These are phyloP conservation scores for Alnus glutinosa DNA, from an alignment of 306 rosid genomes.

Conservation along the genomic window DNA sequence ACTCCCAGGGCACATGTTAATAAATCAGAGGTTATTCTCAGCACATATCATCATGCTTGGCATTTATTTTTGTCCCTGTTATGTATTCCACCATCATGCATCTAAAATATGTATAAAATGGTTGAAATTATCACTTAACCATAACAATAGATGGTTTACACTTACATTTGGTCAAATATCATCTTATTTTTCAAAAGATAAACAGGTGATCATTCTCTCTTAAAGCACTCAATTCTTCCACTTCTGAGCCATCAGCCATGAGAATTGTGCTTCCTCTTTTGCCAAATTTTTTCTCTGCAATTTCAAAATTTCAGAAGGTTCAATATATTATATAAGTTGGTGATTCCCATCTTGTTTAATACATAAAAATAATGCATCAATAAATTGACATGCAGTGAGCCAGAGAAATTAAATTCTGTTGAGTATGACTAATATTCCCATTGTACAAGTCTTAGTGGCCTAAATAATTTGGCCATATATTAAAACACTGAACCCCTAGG, in stretches of 20 bases:
- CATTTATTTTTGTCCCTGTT: not conserved
- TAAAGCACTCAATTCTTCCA: conserved; percentile 63
- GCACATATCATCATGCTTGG: not conserved
- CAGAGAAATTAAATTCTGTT: not conserved
- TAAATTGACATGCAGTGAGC: not conserved
- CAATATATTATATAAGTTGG: not conserved
- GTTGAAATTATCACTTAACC: conserved; percentile 2
- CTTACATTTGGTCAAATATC: conserved; percentile 6
- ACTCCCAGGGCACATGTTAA: not conserved
- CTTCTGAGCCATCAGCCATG: conserved; percentile 73
- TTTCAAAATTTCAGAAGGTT: conserved; percentile 20
- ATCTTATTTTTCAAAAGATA: conserved; percentile 45
- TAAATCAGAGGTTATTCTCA: conserved; percentile 5
- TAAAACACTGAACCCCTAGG: not conserved
- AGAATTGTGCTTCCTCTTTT: conserved; percentile 63
- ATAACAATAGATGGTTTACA: not conserved
- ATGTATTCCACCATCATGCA: conserved; percentile 3
- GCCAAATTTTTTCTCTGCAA: conserved; percentile 71
- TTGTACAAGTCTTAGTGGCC: not conserved
- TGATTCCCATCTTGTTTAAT: conserved; percentile 18
- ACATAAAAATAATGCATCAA: conserved; percentile 8
- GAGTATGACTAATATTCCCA: not conserved
- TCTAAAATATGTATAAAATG: not conserved
- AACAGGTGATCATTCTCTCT: conserved; percentile 72
- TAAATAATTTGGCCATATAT: not conserved